Evolutionary conservation across 495 filamentous ascomycete genomes (phyloP).

Genomic region (Trichoderma virens): DNA sequence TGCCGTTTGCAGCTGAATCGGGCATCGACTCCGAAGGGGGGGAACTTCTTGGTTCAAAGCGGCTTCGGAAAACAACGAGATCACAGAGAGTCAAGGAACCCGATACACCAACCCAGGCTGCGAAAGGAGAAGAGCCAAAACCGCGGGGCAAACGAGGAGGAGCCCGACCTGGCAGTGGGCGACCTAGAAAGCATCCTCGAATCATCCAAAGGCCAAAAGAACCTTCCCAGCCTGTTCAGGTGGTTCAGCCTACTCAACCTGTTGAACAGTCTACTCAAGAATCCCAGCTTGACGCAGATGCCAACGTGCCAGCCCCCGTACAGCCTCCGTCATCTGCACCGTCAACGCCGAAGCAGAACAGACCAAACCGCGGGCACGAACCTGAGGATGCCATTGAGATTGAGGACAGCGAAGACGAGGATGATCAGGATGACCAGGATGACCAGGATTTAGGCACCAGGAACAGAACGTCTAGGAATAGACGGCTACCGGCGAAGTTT

Average conservation of each 20-base stretch:
- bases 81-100: background rate
- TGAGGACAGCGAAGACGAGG: background rate
- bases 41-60: background rate
- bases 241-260: background rate
- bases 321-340: background rate
- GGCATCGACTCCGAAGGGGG: background rate
- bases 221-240: background rate
- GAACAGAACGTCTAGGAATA: background rate
- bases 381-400: background rate
- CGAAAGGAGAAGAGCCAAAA: background rate
- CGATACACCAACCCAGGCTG: background rate
- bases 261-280: background rate
- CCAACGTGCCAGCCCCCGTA: background rate
- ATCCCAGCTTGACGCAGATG: background rate
- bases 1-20: background rate
- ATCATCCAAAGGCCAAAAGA: background rate
- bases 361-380: background rate
- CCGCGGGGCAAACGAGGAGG: conserved; percentile 3
- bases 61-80: background rate
- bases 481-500: background rate
- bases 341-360: background rate
- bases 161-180: background rate
- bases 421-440: no score
- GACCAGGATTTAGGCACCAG: background rate
- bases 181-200: conserved; percentile 7